Base-by-base conservation (phyloP, 495 filamentous ascomycete species). In the Penicillium bovifimosum region DNA sequence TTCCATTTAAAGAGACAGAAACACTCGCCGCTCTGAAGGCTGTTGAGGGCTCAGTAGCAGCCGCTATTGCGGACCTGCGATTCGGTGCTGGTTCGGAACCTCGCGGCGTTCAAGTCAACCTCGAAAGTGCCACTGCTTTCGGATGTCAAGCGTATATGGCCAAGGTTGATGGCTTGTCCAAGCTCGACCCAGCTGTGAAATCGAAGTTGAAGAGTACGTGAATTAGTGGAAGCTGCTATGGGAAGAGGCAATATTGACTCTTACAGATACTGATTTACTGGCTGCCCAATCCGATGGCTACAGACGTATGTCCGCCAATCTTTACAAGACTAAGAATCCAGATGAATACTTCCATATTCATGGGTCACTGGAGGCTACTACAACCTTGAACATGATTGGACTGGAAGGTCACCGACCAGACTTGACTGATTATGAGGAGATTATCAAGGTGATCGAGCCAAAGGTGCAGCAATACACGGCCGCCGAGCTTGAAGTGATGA, bases 281-380 rank as follows among this genome's bases (percentile, higher is more conserved):
- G 69, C 72, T 42, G 86, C 87, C 6, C 86, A 90, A 62, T 86
- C 86, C 3, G 81, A 82, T 59, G 72, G 83, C 14, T 89, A 91
- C 61, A 80, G 86, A 29, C 80, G 86, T 33, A 76, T 90, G 57
- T 87, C 86, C 24, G 86, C 86, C 11, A 88, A 88, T 64, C 69
- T 90, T 10, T 91, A 90, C 70, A 76, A 78, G 52, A 90, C 86
- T 5, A 84, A 81, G 62, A 78, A 75, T 42, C 72, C 68, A 24
- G 79, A 75, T 39, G 76, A 85, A 58, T 91, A 77, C 62, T 90
- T 85, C 62, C 87, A 91, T 61, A 86, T 90, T 49, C 87, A 90
- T 65, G 86, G 87, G 27, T 90, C 86, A 1, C 65, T 91, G 9
- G 84, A 88, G 52, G 86, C 87, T 14, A 79, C 75, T 9, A 80